Conservation (phyloP, 129 eudicot genomes). For the Lonicera japonica region DNA sequence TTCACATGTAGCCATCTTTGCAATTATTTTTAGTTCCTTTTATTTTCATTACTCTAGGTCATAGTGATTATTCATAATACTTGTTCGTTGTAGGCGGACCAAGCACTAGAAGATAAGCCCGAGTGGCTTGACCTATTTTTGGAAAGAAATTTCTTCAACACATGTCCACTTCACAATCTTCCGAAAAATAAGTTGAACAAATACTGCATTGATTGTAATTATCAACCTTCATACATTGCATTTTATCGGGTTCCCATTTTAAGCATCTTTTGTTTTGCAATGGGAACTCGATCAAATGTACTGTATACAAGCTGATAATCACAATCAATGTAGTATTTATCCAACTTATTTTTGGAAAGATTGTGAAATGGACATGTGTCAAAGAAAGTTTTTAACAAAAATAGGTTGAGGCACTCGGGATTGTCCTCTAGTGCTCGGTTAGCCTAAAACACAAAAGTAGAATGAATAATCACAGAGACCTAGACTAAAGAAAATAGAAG, state of each 20-base stretch:
- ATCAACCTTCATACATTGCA: conserved; percentile 46
- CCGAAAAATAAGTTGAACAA: conserved; percentile 28
- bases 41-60: no score
- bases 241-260: conserved; percentile 29
- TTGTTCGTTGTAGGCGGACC: no score
- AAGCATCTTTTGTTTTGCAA: no score
- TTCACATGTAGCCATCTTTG: background rate
- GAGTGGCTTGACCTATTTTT: conserved; percentile 32
- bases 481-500: no score
- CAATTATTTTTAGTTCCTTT: no score
- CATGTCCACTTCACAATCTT: conserved; percentile 26
- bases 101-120: background rate
- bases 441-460: no score
- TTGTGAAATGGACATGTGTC: conserved; percentile 26
- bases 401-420: conserved; percentile 19
- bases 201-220: conserved; percentile 57
- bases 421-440: background rate
- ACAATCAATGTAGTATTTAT: conserved; percentile 55
- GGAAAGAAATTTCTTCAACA: conserved; percentile 30
- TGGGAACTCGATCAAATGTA: conserved; percentile 38
- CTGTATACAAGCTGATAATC: conserved; percentile 36
- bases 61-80: no score
- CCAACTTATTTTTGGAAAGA: conserved; percentile 23
- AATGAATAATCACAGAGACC: no score
- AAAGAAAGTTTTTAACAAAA: conserved; percentile 39